Percentiles rank a stretch among this genome's conserved stretches.
Conservation (phyloP, 2,329 filamentous ascomycete genomes). For the Xylariaceae sp. region DNA sequence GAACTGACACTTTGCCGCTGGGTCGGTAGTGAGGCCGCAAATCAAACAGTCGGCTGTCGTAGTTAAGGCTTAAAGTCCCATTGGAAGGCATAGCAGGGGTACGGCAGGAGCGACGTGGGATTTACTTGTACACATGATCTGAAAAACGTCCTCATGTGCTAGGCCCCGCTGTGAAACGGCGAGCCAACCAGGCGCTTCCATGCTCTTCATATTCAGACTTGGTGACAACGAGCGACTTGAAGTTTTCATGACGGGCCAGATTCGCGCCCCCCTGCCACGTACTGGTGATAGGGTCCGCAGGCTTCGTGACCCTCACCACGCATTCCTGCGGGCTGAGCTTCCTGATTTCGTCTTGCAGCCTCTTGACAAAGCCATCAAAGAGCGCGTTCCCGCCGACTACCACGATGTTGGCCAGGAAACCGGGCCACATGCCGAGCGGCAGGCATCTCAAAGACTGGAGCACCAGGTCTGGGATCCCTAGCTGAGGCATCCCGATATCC, state of each 20-base stretch:
- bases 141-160: constrained; percentile 19
- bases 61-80: no score
- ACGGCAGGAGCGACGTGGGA: no score
- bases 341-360: constrained; percentile 70
- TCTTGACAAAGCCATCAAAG: constrained; percentile 74
- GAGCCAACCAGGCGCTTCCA: constrained; percentile 68
- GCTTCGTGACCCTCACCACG: constrained; percentile 64
- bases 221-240: constrained; percentile 69
- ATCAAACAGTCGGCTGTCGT: no score
- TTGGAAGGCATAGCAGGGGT: no score
- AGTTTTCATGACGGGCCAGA: constrained; percentile 63
- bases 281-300: constrained; percentile 67
- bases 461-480: constrained; percentile 76
- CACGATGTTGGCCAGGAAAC: constrained; percentile 78
- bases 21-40: no score
- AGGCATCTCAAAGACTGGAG: constrained; percentile 70
- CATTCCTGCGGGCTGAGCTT: constrained; percentile 70
- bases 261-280: constrained; percentile 83
- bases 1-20: constrained; percentile 25
- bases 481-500: constrained; percentile 79
- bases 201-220: constrained; percentile 87
- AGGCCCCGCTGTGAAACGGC: constrained; percentile 55
- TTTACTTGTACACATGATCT: no score
- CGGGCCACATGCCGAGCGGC: constrained; percentile 78
- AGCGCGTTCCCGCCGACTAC: constrained; percentile 82